Base-by-base conservation (phyloP, 148 eudicot genomes). In the Vaccinium macrocarpon region DNA sequence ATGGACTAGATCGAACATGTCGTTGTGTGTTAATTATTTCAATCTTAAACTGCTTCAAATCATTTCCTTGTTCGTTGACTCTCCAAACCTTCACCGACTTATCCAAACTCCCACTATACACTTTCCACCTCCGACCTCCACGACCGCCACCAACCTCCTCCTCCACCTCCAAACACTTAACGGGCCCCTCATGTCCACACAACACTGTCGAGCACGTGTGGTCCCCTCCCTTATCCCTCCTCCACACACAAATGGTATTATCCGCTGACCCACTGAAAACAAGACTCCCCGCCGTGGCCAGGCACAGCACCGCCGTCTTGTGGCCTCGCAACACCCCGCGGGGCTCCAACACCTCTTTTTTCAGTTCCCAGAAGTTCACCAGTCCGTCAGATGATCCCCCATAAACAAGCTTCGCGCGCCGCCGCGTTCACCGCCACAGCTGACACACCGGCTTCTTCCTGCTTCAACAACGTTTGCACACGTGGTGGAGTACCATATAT, bases 221-320 rank as follows among this genome's bases (percentile, higher is more conserved):
- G 81, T 74, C 86, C 70, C 97, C 98, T 13, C 85, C 87, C 4
- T 68, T 82, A 15, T 90, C 92, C 78, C 98, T 85, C 84, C 88
- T 88, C 99, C 99, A 96, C 59, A 93, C 95, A 71, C 99, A 96
- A 0, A 96, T 92, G n/a, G n/a, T 92, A 38, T 89, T 91, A 66
- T 96, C 99, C 13, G 99, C 93, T 15, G 99, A 96, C 4, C 99
- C 99, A 27, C 95, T 96, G 1, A 92, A 18, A 81, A 96, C 93
- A 87, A 96, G 11, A 1, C 68, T 86, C 76, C 95, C 98, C 1
- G 90, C 97, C 23, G 86, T 84, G 2, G 92, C 91, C 75, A 85
- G 49, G 49, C 87, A 85, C 70, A 85, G 61, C 29, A 85, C 87
- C 11, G 87, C 87, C 78, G 13, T 46, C 70, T 82, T 85, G 81